A percentile compares a stretch with the other conserved stretches of the same genome.
phyloP scores from a whole-genome alignment of 139 green algal genomes.

The Microglena sp. region DNA sequence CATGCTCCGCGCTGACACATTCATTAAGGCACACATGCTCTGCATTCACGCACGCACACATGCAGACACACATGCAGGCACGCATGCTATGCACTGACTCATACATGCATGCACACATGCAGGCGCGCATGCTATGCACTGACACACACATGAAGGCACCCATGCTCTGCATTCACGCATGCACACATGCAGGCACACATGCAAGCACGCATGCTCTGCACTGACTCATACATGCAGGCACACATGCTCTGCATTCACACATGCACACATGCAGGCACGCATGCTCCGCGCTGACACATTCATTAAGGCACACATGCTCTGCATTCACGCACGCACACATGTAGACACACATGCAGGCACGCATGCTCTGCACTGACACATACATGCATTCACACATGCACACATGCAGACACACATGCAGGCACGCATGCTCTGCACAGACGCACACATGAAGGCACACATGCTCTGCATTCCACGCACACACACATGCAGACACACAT shows the following conservation, averaged over 20 bases:
- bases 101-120: not conserved
- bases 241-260: constrained; percentile 2
- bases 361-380: not conserved
- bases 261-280: not conserved
- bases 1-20: no score
- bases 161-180: not conserved
- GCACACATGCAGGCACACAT: not conserved
- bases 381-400: not conserved
- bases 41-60: no score
- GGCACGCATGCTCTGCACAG: not conserved
- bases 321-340: no score
- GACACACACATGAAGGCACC: not conserved
- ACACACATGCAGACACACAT: constrained; percentile 2
- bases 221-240: not conserved
- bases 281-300: not conserved
- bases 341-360: not conserved
- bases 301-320: not conserved
- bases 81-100: not conserved
- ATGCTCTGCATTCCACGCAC: not conserved
- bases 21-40: no score
- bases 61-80: not conserved
- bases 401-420: not conserved
- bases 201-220: no score
- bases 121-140: not conserved
- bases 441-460: no score